Conservation (phyloP, 176 grass and related monocot genomes). For the Paspalum notatum region DNA sequence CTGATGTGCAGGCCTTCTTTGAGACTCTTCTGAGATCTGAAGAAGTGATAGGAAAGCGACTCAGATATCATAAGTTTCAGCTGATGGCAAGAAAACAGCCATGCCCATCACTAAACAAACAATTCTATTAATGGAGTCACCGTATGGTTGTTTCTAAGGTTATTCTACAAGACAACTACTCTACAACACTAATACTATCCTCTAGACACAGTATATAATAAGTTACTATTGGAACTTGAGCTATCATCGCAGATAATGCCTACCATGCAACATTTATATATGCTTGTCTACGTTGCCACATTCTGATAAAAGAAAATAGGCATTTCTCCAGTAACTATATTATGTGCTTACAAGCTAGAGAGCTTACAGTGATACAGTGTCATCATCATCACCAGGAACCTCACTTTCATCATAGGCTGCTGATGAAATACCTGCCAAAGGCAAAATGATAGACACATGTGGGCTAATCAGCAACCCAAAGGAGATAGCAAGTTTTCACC, state of each 20-base stretch:
- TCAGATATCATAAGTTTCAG: slow-evolving; percentile 23
- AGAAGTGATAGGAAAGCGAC: slow-evolving; percentile 19
- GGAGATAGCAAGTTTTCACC: background rate
- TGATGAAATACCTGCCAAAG: slow-evolving; percentile 52
- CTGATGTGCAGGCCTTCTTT: slow-evolving; percentile 46
- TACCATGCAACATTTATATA: background rate
- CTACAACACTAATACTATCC: background rate
- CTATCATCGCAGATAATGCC: background rate
- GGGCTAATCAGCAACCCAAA: background rate
- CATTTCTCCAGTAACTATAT: background rate
- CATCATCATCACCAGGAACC: slow-evolving; percentile 38
- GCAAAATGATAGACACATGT: slow-evolving; percentile 8
- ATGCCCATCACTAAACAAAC: background rate
- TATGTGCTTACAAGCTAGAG: slow-evolving; percentile 20
- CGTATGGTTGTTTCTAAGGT: background rate
- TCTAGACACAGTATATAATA: background rate
- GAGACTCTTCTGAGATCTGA: slow-evolving; percentile 63
- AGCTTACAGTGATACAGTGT: slow-evolving; percentile 58
- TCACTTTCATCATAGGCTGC: slow-evolving; percentile 39
- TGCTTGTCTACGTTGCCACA: background rate
- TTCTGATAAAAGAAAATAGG: slow-evolving; percentile 4
- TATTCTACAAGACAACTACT: background rate
- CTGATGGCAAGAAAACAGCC: background rate
- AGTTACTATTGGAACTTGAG: background rate
- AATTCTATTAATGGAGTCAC: slow-evolving; percentile 19